Evolutionary conservation across 2,329 filamentous ascomycete genomes (phyloP), one percentile per base, ranked within the genome.

Genomic region (Aspergillus ochraceoroseus): DNA sequence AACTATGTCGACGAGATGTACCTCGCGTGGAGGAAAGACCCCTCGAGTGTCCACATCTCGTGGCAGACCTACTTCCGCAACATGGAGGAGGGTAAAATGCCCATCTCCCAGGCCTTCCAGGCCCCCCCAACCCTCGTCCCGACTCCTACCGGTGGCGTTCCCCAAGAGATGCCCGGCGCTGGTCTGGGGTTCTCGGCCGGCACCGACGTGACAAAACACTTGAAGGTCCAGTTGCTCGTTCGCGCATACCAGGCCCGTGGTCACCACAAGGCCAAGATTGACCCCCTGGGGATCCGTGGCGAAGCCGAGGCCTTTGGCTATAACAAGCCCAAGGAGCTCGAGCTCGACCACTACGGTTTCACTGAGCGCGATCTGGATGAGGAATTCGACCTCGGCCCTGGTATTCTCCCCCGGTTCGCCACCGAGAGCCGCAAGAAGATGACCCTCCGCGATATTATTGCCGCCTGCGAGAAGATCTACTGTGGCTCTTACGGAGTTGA

Each of bases 1-100:
- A 95, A 94, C 74, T 98, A 98, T 73, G 87, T 98, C 65, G 92
- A 98, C 68, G 92, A 95, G 75, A 98, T 98, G 92, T 98, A 98
- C 71, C 75, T 95, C 73, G 82, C 89, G 65, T 98, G 92, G 92
- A 95, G 90, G 71, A 76, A 85, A 51, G 88, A 98, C 58, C 89
- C 92, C 37, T 78, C 81, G 58, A 95, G 87, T 63, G 92, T 98
- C 44, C 92, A 98, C 70, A 77, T 95, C 58, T 98, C 92, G 66
- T 98, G 92, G 92, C 90, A 95, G 73, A 83, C 94, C 64, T 98
- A 98, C 78, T 98, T 98, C 79, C 87, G 83, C 73, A 98, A 98
- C 73, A 95, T 98, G 85, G 92, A 98, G 75, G 85, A 81, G 53
- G 92, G 92, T 66, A 86, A 92, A 61, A 96, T 98, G 87, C 90